phyloP scores from a whole-genome alignment of 2,329 filamentous ascomycete species.

The Pseudogymnoascus sp. region DNA sequence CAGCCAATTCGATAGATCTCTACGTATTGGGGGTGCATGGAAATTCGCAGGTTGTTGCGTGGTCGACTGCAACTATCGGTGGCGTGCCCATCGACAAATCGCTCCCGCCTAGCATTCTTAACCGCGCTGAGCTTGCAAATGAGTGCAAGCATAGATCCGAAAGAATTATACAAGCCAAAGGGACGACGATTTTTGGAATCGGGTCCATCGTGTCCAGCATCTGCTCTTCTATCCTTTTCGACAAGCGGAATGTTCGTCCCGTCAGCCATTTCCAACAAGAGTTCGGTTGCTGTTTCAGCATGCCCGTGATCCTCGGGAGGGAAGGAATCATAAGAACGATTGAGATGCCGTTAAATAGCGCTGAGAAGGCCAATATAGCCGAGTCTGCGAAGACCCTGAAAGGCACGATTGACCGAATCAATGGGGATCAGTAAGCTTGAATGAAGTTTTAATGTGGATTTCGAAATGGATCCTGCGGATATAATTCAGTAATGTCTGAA shows the following conservation, averaged over 20 bases:
- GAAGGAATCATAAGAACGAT: conserved; percentile 35
- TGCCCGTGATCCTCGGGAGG: conserved; percentile 40
- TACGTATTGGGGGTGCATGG: conserved; percentile 43
- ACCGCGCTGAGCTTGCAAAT: conserved; percentile 23
- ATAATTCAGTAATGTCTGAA: too few relatives aligned
- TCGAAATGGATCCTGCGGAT: too few relatives aligned
- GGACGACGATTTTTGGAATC: conserved; percentile 42
- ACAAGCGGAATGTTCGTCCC: conserved; percentile 37
- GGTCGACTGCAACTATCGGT: conserved; percentile 8
- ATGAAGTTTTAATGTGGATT: too few relatives aligned
- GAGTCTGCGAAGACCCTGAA: conserved; percentile 12
- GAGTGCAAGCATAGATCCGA: conserved; percentile 35
- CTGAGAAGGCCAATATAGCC: conserved; percentile 10
- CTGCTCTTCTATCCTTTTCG: conserved; percentile 41
- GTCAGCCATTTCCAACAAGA: conserved; percentile 41
- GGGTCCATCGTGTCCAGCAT: conserved; percentile 39
- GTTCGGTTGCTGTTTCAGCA: conserved; percentile 39
- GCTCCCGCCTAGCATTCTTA: conserved; percentile 30
- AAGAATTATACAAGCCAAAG: conserved; percentile 40
- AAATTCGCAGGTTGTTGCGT: conserved; percentile 35
- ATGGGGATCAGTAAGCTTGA: not conserved
- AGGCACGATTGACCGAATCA: not conserved
- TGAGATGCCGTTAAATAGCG: conserved; percentile 12
- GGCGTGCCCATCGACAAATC: conserved; percentile 6
- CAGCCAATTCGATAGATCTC: conserved; percentile 29